Evolutionary conservation across 2,329 filamentous ascomycete genomes (phyloP), one percentile per base, ranked within the genome.

Genomic region (Pseudogymnoascus sp.): DNA sequence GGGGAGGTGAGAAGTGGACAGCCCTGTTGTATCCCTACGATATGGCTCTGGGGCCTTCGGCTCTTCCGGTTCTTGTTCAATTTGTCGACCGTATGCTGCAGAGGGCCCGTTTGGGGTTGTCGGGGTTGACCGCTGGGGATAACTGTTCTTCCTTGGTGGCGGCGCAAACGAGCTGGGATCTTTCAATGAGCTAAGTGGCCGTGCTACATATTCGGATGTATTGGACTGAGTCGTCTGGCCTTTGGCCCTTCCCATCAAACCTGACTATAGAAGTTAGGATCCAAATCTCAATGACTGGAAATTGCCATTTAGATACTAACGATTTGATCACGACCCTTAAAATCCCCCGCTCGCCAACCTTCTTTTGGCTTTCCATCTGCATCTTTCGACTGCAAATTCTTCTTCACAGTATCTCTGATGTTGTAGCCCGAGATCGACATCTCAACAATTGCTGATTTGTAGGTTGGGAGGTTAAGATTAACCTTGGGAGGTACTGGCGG

Each of bases 121-220:
- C 11, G 51, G 10, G 29, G 51, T 34, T 18, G 51, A 34, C 29
- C 16, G 47, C 10, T 31, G 31, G 5, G 39, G 10, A 45, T 63
- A 65, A 29, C 59, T 62, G 42, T 67, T 64, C 63, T 74, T 83
- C 71, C 84, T 89, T 1, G 87, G 87, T 42, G 87, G 87, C 37
- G 87, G 86, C 1, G 81, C 87, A 72, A 90, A 90, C 1, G 81
- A 78, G 0, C 80, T 71, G 1, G 86, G 87, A 70, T 90, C 87
- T 74, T 83, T 86, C 18, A 90, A 73, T 1, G 81, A 78, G 1
- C 81, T 78, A 11, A 90, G 73, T 14, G 87, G 87, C 57, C 78
- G 77, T 21, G 76, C 72, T 36, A 65, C 57, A 60, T 68, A 67
- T 8, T 65, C 59, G 7, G 59, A n/a, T 61, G 18, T 21, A 8